Evolutionary conservation across 1,139 yeast species (phyloP), one percentile per base, ranked within the genome.

Genomic region (Kodamaea sp.): DNA sequence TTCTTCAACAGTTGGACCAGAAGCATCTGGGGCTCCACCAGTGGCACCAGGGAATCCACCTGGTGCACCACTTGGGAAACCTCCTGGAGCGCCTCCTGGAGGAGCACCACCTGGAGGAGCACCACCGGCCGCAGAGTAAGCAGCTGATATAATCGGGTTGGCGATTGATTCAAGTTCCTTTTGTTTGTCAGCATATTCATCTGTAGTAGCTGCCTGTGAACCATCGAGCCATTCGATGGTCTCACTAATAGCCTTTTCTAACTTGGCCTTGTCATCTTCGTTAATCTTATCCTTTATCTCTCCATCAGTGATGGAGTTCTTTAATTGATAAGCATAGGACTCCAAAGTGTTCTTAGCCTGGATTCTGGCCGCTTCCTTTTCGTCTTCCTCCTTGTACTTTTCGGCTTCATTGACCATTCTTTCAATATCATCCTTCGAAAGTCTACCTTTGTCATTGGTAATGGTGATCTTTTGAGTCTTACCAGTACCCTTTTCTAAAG

Each of bases 361-460:
- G 57, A 83, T 78, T 73, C 94, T 84, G 43, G 78, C 68, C 53
- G 90, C 75, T 71, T 85, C 92, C 72, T 78, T 77, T 61, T 83
- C 92, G 61, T 85, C 95, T 65, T 83, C 88, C 49, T 80, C 89
- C 73, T 82, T 83, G 77, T 73, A 83, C 70, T 81, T 82, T 70
- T 83, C 90, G 48, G 90, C 90, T 35, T 55, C 59, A 24, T 38
- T 48, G 22, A 54, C 61, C 61, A 55, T 54, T 48, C 55, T 52
- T 30, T 54, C 59, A 24, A 55, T 54, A 20, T 55, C 57, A 28
- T 55, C 59, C 48, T 54, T 53, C 7, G 59, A 53, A 42, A 55
- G 50, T 43, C 61, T 51, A 28, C 57, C 56, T 47, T 55, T 53
- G 37, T 55, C 59, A 35, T 53, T 55, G 68, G 88, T 82, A 61